A percentile compares a stretch with the other conserved stretches of the same genome.
Evolutionary conservation across 495 filamentous ascomycete species (phyloP).

Genomic region (Amniculicola lignicola): DNA sequence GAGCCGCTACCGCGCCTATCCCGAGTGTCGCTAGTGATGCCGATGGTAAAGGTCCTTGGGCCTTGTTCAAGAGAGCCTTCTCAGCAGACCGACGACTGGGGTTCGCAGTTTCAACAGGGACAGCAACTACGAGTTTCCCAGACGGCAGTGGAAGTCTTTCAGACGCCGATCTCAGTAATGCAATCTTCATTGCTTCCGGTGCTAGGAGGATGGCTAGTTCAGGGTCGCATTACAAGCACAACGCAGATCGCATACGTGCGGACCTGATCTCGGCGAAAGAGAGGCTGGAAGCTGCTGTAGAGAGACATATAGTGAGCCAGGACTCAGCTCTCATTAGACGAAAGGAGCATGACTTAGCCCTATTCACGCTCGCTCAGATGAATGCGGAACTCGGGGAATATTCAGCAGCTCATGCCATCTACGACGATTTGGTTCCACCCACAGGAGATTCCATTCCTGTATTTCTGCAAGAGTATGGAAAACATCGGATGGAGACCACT

Average conservation of each 20-base stretch:
- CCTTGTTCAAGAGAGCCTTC: slow-evolving; percentile 10
- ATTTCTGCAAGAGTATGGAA: not conserved
- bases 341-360: not conserved
- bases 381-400: slow-evolving; percentile 6
- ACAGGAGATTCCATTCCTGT: not conserved
- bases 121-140: no score
- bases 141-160: no score
- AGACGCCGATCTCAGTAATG: slow-evolving; percentile 1
- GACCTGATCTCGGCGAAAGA: slow-evolving; percentile 6
- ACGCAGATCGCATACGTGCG: not conserved
- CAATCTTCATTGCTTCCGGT: slow-evolving; percentile 9
- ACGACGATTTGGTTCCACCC: not conserved
- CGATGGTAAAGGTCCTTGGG: no score
- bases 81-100: not conserved
- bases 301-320: not conserved
- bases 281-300: not conserved
- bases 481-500: not conserved
- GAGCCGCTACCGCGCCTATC: no score
- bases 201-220: not conserved
- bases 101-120: not conserved
- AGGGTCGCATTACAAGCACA: not conserved
- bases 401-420: not conserved
- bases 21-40: no score
- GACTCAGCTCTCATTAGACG: not conserved
- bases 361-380: slow-evolving; percentile 1